These are phyloP conservation scores for Boletellus deceptivus DNA, from an alignment of 1,284 basidiomycete genomes.

Conservation along the genomic window DNA sequence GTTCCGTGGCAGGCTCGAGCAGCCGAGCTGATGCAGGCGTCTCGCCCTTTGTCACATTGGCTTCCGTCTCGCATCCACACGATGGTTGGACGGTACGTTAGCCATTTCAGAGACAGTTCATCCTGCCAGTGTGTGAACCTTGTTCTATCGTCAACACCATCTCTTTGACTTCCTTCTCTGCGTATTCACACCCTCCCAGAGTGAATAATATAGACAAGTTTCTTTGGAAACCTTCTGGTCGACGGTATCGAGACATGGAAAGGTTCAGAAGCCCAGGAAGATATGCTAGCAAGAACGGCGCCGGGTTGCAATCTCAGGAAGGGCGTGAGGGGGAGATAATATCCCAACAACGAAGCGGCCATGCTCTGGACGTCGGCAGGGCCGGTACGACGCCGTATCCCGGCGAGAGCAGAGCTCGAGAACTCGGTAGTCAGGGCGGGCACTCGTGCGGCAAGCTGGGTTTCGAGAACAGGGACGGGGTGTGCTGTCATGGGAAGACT, in stretches of 20 bases:
- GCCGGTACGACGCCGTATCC: slow-evolving; percentile 47
- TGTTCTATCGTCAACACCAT: slow-evolving; percentile 15
- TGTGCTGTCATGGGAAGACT: slow-evolving; percentile 73
- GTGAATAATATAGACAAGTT: slow-evolving; percentile 25
- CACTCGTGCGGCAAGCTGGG: slow-evolving; percentile 7
- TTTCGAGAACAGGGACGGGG: slow-evolving; percentile 27
- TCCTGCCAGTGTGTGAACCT: not conserved
- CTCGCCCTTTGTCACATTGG: not conserved
- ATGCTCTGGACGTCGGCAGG: slow-evolving; percentile 60
- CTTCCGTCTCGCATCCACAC: not conserved
- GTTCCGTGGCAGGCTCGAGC: no score
- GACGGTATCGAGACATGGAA: slow-evolving; percentile 22
- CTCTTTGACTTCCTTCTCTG: slow-evolving; percentile 18
- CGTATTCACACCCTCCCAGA: slow-evolving; percentile 23
- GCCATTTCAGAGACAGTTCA: no score
- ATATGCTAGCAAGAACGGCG: slow-evolving; percentile 60
- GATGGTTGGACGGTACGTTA: not conserved
- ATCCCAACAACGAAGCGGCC: slow-evolving; percentile 74
- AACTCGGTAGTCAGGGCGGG: slow-evolving; percentile 18
- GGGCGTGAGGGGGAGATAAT: slow-evolving; percentile 59
- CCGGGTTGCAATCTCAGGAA: slow-evolving; percentile 50
- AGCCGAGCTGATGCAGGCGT: no score
- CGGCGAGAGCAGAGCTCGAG: slow-evolving; percentile 34
- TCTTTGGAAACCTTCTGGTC: slow-evolving; percentile 22
- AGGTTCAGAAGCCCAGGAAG: slow-evolving; percentile 56